Base-by-base conservation (phyloP, 2,329 filamentous ascomycete genomes). In the Pestalotiopsis sp. region DNA sequence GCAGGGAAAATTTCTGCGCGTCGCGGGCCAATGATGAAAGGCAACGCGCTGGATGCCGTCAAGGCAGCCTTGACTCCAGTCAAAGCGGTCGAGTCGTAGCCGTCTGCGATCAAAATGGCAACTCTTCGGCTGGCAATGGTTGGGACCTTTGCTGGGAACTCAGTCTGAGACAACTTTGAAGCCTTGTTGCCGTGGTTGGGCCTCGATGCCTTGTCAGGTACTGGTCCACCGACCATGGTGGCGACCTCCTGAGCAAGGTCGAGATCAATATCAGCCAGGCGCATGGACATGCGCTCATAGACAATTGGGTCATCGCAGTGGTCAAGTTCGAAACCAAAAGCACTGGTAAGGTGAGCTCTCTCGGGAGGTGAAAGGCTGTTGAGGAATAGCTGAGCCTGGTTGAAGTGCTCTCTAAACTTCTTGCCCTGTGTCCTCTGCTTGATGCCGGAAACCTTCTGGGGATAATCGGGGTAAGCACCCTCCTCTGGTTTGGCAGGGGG, bases 221-320 rank as follows among this genome's bases (percentile, higher is more conserved):
- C 82, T 3, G 86, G 83, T 0, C 86, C 91, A 12, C 93, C 93
- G 1, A 93, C 92, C 79, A 91, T 87, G 59, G 90, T 86, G 1
- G 92, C 91, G 1, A 95, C 91, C 0, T 83, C 81, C 76, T 91
- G 86, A 0, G 93, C 92, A 0, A 96, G 87, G 0, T 82, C 83
- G 0, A 93, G 81, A 68, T 94, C 91, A 65, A 96, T 93, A 49
- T 95, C 91, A 1, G 88, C 84, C 0, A 96, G 83, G 1, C 93
- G 88, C 70, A 89, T 79, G 1, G 87, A 87, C 78, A 95, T 86
- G 36, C 91, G 87, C 70, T 91, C 87, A 78, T 94, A 95, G 0
- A 96, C 92, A 11, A 92, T 79, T 0, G 90, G 88, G 57, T 96
- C 93, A 25, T 95, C 92, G 76, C 93, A 96, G 79, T 95, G 93